Base-by-base conservation (phyloP, 2,329 filamentous ascomycete species). In the Apiospora malaysiana region DNA sequence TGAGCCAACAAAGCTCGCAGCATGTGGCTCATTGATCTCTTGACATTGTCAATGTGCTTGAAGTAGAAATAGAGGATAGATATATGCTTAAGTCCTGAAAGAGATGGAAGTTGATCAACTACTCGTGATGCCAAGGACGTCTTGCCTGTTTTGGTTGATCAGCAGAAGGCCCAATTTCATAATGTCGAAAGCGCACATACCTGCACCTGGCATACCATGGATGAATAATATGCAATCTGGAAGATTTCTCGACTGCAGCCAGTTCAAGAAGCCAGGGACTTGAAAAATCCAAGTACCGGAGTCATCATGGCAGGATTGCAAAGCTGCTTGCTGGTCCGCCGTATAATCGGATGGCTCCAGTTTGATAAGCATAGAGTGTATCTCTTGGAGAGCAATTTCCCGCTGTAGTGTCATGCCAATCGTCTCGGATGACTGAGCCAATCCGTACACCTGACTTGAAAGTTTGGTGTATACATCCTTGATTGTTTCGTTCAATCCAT, bases 21-120 rank as follows among this genome's bases (percentile, higher is more conserved):
- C 71, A 74, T 73, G 10, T 68, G 1, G 14, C 10, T 14, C 67
- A 73, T 70, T 1, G 70, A 70, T 8, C 25, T 56, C 27, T 71
- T 74, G 1, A 66, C 68, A 7, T 73, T 46, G 12, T 65, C 51
- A 2, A 18, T 37, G 9, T 73, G 68, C 23, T 73, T 73, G 67
- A 74, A 74, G 32, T 69, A 73, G 68, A 73, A 74, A 68, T 71
- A 74, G 9, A 72, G 23, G 16, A 42, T 43, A 1, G 59, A 12
- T 9, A 32, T 5, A 8, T 66, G 8, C 1, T 43, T 66, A 4
- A 3, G 14, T 5, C 4, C 49, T 32, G 14, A 5, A 12, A 32
- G 49, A 18, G 49, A 5, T 8, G 25, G 32, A 2, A 56, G 4
- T 2, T 32, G 49, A 18, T 32, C 4, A 12, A 56, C 32, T 27